Evolutionary conservation across 805 yeast species (phyloP), one percentile per base, ranked within the genome.

Genomic region (Metschnikowia aberdeeniae): DNA sequence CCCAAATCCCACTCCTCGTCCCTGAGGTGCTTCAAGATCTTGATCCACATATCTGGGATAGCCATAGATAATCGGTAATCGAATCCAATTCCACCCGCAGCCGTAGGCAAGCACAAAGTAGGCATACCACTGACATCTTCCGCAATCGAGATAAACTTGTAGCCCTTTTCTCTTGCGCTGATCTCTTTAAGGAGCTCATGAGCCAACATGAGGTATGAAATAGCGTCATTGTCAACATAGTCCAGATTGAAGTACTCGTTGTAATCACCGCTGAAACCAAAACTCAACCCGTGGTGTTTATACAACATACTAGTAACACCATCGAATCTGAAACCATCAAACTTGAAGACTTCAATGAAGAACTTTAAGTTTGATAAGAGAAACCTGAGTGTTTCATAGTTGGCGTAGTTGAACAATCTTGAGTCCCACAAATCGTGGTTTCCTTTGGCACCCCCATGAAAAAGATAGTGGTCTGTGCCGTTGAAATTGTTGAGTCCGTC

Each of bases 81-180:
- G 59, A 92, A 92, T 0, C 97, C 99, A 50, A 86, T 82, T 46
- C 99, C 99, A 40, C 98, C 98, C 20, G 70, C 61, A 0, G 55
- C 42, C 41, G 87, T 75, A 5, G 93, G 82, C 45, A 86, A 65
- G 64, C 98, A 92, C 45, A 93, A 69, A 1, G 97, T 89, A 29
- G 99, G 99, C 84, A 92, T 92, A 9, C 99, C 99, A 40, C 93
- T 84, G 38, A 92, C 99, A 63, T 92, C 99, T 64, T 92, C 99
- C 3, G 98, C 98, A 53, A 92, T 85, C 1, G 96, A 80, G 8
- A 86, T 77, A 53, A 85, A 80, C 44, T 73, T 68, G 46, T 58
- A 63, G 22, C 55, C 43, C 28, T 57, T 46, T 43, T 76, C 68
- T 6, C 50, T 34, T 30, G 64, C 54, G 4, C 76, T 74, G 54